Conservation (phyloP, 192 early-diverging fungal species). For the Umbelopsis sp. region DNA sequence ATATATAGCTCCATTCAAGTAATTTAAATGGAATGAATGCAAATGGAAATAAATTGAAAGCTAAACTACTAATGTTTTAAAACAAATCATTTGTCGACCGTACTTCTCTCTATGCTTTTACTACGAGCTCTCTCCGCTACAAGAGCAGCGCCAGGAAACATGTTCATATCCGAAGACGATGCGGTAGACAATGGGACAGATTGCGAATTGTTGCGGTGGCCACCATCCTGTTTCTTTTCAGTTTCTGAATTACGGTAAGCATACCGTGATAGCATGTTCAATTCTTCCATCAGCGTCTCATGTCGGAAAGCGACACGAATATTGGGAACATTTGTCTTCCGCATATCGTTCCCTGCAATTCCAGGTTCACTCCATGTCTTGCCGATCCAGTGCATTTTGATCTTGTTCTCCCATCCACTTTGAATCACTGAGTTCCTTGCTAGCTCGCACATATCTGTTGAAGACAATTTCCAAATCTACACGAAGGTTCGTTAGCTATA, state of each 20-base stretch:
- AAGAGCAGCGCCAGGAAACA: slow-evolving; percentile 30
- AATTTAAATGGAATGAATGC: too few species aligned
- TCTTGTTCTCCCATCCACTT: slow-evolving; percentile 84
- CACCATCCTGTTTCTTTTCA: slow-evolving; percentile 19
- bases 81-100: background rate
- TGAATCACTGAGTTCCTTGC: slow-evolving; percentile 89
- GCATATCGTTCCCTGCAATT: slow-evolving; percentile 79
- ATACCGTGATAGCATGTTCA: slow-evolving; percentile 44
- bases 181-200: slow-evolving; percentile 1
- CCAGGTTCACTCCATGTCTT: slow-evolving; percentile 74
- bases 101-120: background rate
- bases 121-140: slow-evolving; percentile 29
- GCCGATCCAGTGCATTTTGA: slow-evolving; percentile 93
- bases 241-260: slow-evolving; percentile 10
- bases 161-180: slow-evolving; percentile 14
- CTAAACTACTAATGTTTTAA: too few species aligned
- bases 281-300: slow-evolving; percentile 85
- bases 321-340: slow-evolving; percentile 91
- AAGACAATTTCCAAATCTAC: slow-evolving; percentile 92
- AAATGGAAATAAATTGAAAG: too few species aligned
- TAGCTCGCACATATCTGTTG: slow-evolving; percentile 93
- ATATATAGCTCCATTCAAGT: too few species aligned
- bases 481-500: background rate
- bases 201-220: background rate
- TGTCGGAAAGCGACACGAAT: slow-evolving; percentile 83